phyloP scores from a whole-genome alignment of 129 eudicot species.

The Flaveria sonorensis region DNA sequence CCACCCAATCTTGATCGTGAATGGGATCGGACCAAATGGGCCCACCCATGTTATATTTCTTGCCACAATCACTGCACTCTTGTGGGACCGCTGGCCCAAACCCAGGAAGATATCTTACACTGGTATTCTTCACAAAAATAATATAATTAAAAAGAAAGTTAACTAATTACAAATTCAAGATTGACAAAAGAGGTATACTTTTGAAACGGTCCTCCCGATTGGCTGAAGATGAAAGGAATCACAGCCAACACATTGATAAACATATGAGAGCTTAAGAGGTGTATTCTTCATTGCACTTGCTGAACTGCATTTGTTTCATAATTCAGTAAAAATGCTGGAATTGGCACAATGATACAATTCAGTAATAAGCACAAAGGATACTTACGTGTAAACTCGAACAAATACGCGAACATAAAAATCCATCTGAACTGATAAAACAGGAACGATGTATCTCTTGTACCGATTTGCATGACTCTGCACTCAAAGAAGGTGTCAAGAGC shows the following conservation, averaged over 20 bases:
- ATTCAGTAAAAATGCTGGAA: conserved; percentile 12
- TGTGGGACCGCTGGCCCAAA: conserved; percentile 84
- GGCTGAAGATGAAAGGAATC: conserved; percentile 99
- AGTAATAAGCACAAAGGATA: conserved; percentile 1
- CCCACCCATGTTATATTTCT: conserved; percentile 87
- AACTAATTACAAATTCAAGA: conserved; percentile 1
- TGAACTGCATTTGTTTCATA: conserved; percentile 60
- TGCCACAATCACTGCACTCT: conserved; percentile 92
- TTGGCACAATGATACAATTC: background rate
- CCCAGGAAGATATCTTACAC: conserved; percentile 89
- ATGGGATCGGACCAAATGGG: conserved; percentile 99
- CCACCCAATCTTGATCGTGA: conserved; percentile 95
- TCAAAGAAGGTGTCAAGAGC: conserved; percentile 1
- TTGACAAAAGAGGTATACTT: conserved; percentile 51
- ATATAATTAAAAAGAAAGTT: background rate
- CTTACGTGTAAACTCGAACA: conserved; percentile 90
- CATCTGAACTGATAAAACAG: conserved; percentile 89
- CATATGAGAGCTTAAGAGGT: conserved; percentile 89
- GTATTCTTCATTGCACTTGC: conserved; percentile 98
- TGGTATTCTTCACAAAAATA: conserved; percentile 51
- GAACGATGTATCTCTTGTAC: conserved; percentile 91
- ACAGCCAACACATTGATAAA: conserved; percentile 90
- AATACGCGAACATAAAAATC: conserved; percentile 95
- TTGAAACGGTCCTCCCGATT: conserved; percentile 84
- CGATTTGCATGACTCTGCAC: conserved; percentile 98